Conservation (phyloP, 2,329 filamentous ascomycete species). For the Calonectria henricotiae region DNA sequence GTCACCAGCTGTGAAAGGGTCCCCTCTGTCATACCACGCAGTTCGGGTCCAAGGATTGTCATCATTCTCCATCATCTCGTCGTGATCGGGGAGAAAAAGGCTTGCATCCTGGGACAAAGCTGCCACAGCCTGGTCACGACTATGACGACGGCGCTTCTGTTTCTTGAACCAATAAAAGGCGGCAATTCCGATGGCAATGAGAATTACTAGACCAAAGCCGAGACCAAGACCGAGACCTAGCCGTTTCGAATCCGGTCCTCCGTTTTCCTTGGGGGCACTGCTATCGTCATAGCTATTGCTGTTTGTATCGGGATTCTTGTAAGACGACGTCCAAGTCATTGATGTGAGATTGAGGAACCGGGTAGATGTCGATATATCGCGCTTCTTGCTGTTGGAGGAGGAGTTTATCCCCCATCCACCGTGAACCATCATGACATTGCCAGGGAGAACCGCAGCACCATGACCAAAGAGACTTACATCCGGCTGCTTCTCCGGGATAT, state of each 20-base stretch:
- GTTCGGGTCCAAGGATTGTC: slow-evolving; percentile 53
- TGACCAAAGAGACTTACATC: slow-evolving; percentile 74
- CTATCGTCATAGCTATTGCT: slow-evolving; percentile 33
- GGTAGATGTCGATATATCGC: slow-evolving; percentile 54
- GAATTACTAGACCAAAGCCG: slow-evolving; percentile 68
- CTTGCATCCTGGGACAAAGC: slow-evolving; percentile 67
- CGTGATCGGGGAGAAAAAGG: slow-evolving; percentile 63
- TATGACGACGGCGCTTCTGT: slow-evolving; percentile 56
- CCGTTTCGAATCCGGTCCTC: slow-evolving; percentile 47
- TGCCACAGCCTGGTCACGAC: slow-evolving; percentile 65
- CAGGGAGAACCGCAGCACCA: slow-evolving; percentile 75
- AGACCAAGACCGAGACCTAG: slow-evolving; percentile 79
- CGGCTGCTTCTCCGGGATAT: slow-evolving; percentile 70
- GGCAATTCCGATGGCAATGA: slow-evolving; percentile 65
- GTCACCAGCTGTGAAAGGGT: slow-evolving; percentile 62
- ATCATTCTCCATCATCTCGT: slow-evolving; percentile 66
- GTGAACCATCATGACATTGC: slow-evolving; percentile 79
- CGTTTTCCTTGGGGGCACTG: slow-evolving; percentile 49
- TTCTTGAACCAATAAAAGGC: slow-evolving; percentile 70
- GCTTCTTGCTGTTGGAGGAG: slow-evolving; percentile 54
- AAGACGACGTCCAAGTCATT: slow-evolving; percentile 68
- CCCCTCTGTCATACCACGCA: slow-evolving; percentile 66
- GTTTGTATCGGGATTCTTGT: slow-evolving; percentile 63
- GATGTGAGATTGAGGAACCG: slow-evolving; percentile 74
- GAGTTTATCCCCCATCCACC: slow-evolving; percentile 72